These are phyloP conservation scores for Candida nanaspora DNA, from an alignment of 805 yeast genomes.

Conservation along the genomic window DNA sequence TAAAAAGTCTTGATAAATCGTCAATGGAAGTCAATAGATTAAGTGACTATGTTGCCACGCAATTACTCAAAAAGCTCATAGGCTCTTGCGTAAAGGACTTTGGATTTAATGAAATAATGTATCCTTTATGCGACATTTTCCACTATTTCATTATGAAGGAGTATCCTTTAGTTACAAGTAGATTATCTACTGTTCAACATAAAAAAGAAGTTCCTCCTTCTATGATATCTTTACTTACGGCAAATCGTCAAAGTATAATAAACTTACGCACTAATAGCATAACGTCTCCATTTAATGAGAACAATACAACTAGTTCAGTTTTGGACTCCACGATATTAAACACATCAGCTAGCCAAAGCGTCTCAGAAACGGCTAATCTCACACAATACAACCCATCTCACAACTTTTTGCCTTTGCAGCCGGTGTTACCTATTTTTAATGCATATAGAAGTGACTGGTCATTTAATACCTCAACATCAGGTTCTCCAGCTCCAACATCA, in stretches of 20 bases:
- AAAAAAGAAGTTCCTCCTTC: background rate
- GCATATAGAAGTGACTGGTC: background rate
- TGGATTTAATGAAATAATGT: conserved; percentile 67
- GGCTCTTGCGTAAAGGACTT: conserved; percentile 74
- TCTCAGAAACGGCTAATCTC: background rate
- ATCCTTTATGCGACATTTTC: conserved; percentile 61
- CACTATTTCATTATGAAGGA: conserved; percentile 53
- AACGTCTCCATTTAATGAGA: background rate
- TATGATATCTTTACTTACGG: background rate
- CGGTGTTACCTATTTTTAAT: background rate
- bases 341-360: background rate
- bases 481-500: background rate
- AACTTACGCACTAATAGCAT: background rate
- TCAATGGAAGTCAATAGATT: conserved; percentile 27
- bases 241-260: background rate
- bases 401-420: conserved; percentile 1
- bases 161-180: conserved; percentile 54
- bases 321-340: background rate
- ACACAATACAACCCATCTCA: conserved; percentile 1
- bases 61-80: conserved; percentile 48
- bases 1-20: conserved; percentile 38
- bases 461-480: background rate
- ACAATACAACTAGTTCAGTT: background rate
- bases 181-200: background rate
- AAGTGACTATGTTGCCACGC: conserved; percentile 44